These are phyloP conservation scores for Phytophthora hybrid DNA, from an alignment of 352 stramenopile genomes.

Conservation along the genomic window DNA sequence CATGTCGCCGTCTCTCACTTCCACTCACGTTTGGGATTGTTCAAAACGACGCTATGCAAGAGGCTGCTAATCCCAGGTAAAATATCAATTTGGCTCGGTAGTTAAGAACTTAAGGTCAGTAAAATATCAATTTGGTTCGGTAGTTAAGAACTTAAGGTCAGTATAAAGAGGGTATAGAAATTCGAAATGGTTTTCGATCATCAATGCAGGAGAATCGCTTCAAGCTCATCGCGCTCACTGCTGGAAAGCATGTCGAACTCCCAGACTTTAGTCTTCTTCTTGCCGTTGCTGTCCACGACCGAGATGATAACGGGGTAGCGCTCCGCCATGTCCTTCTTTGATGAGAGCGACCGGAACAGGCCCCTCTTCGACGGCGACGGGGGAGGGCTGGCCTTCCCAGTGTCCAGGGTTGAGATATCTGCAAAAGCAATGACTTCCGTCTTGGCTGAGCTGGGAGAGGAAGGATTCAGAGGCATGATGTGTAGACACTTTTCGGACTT, in stretches of 20 bases:
- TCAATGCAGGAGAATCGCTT: neutral
- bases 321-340: conserved; percentile 27
- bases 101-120: neutral
- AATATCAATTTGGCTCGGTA: neutral
- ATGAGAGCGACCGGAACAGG: conserved; percentile 45
- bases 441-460: conserved; percentile 30
- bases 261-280: conserved; percentile 3
- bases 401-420: conserved; percentile 53
- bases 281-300: neutral
- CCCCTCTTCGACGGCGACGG: conserved; percentile 15
- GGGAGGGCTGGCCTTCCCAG: conserved; percentile 7
- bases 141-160: neutral
- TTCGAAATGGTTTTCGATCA: neutral
- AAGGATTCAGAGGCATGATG: neutral
- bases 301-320: neutral
- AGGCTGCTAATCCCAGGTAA: neutral
- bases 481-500: conserved; percentile 21
- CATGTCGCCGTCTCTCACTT: conserved; percentile 18
- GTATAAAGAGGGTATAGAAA: neutral
- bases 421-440: conserved; percentile 29
- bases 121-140: neutral
- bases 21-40: neutral
- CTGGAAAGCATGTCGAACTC: conserved; percentile 1
- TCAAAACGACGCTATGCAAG: neutral
- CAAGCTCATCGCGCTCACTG: neutral